Evolutionary conservation across 1,284 basidiomycete genomes (phyloP).

Genomic region (Cutaneotrichosporon mucoides): DNA sequence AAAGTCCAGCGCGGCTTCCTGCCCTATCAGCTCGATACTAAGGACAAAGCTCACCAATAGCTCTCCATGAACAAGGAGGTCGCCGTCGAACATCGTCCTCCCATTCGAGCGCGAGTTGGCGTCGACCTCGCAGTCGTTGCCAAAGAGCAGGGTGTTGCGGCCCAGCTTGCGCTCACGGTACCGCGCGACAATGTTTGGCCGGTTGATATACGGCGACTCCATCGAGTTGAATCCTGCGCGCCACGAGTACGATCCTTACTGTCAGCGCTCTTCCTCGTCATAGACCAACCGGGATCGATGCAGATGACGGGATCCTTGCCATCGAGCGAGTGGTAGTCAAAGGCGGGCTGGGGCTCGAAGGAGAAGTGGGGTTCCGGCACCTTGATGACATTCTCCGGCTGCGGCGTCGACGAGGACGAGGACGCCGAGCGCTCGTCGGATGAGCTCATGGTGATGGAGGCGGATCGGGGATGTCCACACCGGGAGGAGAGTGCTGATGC

Average conservation of each 20-base stretch:
- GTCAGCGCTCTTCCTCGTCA: background rate
- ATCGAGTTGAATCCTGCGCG: conserved; percentile 75
- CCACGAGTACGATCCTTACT: conserved; percentile 65
- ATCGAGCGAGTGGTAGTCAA: conserved; percentile 34
- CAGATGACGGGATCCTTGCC: conserved; percentile 55
- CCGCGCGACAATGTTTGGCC: conserved; percentile 70
- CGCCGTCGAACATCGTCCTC: conserved; percentile 82
- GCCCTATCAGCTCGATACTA: no score
- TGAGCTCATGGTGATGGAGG: conserved; percentile 2
- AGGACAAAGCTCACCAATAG: conserved; percentile 53
- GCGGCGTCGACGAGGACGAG: conserved; percentile 17
- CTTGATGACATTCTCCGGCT: conserved; percentile 26
- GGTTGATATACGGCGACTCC: conserved; percentile 55
- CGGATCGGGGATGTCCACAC: no score
- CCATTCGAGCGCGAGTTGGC: conserved; percentile 71
- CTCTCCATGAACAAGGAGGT: conserved; percentile 82
- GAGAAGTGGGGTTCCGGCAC: conserved; percentile 28
- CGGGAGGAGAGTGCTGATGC: no score
- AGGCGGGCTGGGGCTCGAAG: conserved; percentile 27
- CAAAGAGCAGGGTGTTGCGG: conserved; percentile 73
- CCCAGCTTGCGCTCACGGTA: conserved; percentile 85
- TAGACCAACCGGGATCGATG: conserved; percentile 73
- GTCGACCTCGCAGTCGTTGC: conserved; percentile 77
- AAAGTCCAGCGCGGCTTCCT: conserved; percentile 86
- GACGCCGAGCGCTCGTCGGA: background rate